phyloP scores from a whole-genome alignment of 257 asterid genomes.

The Salvia hispanica region DNA sequence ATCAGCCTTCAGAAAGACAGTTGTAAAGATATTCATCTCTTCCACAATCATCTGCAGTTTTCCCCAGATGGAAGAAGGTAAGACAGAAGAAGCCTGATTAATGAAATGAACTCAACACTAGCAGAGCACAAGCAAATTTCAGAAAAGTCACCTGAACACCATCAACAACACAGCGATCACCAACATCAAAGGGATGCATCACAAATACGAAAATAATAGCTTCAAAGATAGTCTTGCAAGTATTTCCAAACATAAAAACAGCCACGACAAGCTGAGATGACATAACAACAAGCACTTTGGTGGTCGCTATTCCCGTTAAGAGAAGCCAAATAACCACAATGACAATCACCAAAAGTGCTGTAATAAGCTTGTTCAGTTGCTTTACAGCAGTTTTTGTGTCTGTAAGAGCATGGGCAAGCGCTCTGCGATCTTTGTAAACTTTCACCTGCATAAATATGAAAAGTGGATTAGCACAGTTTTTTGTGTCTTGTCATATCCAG shows the following conservation, averaged over 20 bases:
- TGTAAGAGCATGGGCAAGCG: slow-evolving; percentile 72
- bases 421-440: slow-evolving; percentile 88
- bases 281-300: slow-evolving; percentile 52
- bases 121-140: not conserved
- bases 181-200: slow-evolving; percentile 70
- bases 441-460: slow-evolving; percentile 58
- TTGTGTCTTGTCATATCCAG: not conserved
- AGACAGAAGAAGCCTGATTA: not conserved
- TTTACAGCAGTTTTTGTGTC: slow-evolving; percentile 71
- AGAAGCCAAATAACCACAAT: slow-evolving; percentile 53
- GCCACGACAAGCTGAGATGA: slow-evolving; percentile 61
- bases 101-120: slow-evolving; percentile 6
- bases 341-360: slow-evolving; percentile 40
- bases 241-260: slow-evolving; percentile 64
- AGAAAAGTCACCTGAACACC: slow-evolving; percentile 48
- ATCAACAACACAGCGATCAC: slow-evolving; percentile 62
- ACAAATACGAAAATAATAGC: slow-evolving; percentile 62
- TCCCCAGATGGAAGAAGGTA: not conserved
- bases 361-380: slow-evolving; percentile 53
- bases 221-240: slow-evolving; percentile 68
- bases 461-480: slow-evolving; percentile 10
- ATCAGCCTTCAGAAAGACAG: slow-evolving; percentile 45
- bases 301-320: slow-evolving; percentile 58
- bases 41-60: slow-evolving; percentile 51
- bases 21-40: slow-evolving; percentile 57